Evolutionary conservation across 2,329 filamentous ascomycete genomes (phyloP), one percentile per base, ranked within the genome.

Genomic region (Exophiala sp.): DNA sequence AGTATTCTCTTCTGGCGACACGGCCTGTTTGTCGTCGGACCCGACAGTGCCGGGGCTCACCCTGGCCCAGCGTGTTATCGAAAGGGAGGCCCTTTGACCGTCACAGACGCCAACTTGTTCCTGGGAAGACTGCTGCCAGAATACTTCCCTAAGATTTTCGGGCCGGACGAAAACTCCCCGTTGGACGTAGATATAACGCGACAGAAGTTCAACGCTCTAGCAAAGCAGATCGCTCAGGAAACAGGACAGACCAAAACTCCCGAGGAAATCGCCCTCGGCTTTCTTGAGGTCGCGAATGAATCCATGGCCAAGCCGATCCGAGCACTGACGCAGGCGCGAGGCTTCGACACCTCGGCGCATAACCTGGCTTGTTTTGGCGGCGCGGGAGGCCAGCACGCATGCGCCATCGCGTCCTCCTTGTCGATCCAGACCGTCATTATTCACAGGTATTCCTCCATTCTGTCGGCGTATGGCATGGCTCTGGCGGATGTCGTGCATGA

Each of bases 111-210:
- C 1, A 95, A 95, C 60, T 68, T 95, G 4, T 88, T 88, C 60
- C 79, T 95, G 0, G 89, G 90, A 0, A 79, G 90, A 29, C 65
- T 69, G 29, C 60, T 67, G 34, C 70, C 58, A 0, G 87, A 94
- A 55, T 95, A 93, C 73, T 96, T 96, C 64, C 90, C 90, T 0
- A 89, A 87, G 63, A 95, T 95, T 49, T 95, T 95, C 62, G 89
- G 89, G 34, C 82, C 85, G 64, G 83, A 87, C 35, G 89, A 95
- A 63, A 75, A 93, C 50, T 80, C 93, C 64, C 83, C 69, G 0
- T 61, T 77, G 10, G 73, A 73, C 34, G 58, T 64, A 1, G 72
- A 73, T 8, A 64, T 71, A 8, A 65, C 66, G 4, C 63, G 60
- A 11, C 48, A 63, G 43, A 70, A 69, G 22, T 74, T 76, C 40